A percentile compares a stretch with the other conserved stretches of the same genome.
phyloP scores from a whole-genome alignment of 768 basidiomycete species.

The Ephemerocybe angulata region DNA sequence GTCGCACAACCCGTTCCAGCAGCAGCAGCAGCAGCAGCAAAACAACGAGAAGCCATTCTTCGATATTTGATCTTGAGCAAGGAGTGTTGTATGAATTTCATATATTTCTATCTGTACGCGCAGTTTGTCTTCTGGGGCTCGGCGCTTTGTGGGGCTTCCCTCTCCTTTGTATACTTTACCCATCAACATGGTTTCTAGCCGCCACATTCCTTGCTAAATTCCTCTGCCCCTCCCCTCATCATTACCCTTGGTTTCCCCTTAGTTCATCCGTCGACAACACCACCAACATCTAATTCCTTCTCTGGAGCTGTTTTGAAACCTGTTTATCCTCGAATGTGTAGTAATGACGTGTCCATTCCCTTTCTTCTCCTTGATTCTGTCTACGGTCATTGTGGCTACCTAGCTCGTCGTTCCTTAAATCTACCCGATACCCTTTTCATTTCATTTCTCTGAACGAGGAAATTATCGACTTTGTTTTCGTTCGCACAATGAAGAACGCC shows the following conservation, averaged over 20 bases:
- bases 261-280: no score
- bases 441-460: no score
- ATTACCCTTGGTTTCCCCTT: no score
- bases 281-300: background rate
- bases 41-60: slow-evolving; percentile 75
- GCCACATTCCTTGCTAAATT: no score
- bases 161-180: no score
- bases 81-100: background rate
- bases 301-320: background rate
- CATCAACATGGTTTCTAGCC: no score
- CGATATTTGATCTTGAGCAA: slow-evolving; percentile 45
- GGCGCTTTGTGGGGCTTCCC: background rate
- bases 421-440: background rate
- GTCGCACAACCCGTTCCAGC: slow-evolving; percentile 64
- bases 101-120: background rate
- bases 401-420: background rate
- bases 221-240: no score
- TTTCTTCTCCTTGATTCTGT: background rate
- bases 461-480: no score
- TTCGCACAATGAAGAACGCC: no score
- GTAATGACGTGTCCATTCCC: no score
- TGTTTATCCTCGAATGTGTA: background rate
- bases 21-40: slow-evolving; percentile 57
- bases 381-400: background rate
- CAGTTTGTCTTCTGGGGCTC: background rate